These are phyloP conservation scores for Oryza officinalis DNA, from an alignment of 176 grass and related monocot genomes.

Conservation along the genomic window DNA sequence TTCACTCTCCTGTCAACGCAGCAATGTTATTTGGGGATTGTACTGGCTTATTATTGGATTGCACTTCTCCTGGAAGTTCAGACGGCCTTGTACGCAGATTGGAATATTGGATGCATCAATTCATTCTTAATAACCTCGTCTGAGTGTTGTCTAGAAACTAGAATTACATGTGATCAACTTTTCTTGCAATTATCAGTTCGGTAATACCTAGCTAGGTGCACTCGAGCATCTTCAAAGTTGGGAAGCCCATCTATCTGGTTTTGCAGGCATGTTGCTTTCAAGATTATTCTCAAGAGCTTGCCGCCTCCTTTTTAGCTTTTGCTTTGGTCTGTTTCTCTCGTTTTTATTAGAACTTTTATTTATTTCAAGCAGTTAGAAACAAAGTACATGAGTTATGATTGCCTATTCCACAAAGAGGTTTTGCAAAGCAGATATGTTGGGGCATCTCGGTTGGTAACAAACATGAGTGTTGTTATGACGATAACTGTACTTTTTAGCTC, in stretches of 20 bases:
- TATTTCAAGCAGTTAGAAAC: no score
- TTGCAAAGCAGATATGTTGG: no score
- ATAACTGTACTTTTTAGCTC: no score
- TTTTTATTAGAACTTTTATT: not conserved
- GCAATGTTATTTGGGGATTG: not conserved
- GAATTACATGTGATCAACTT: not conserved
- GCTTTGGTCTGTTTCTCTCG: not conserved
- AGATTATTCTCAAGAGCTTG: constrained; percentile 14
- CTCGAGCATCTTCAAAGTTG: not conserved
- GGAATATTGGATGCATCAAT: constrained; percentile 17
- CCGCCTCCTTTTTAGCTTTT: not conserved
- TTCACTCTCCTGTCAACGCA: not conserved
- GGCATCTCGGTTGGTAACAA: no score
- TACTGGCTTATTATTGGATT: constrained; percentile 11
- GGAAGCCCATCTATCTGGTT: not conserved
- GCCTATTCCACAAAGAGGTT: no score
- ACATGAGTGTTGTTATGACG: no score
- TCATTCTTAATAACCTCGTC: not conserved
- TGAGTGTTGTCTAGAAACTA: not conserved
- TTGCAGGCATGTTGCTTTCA: not conserved
- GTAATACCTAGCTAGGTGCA: not conserved
- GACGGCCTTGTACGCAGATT: not conserved
- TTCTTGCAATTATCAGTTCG: not conserved
- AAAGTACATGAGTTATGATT: no score
- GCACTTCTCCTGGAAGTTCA: constrained; percentile 3